phyloP scores from a whole-genome alignment of 106 monocot genomes.

The Phalaenopsis equestris region DNA sequence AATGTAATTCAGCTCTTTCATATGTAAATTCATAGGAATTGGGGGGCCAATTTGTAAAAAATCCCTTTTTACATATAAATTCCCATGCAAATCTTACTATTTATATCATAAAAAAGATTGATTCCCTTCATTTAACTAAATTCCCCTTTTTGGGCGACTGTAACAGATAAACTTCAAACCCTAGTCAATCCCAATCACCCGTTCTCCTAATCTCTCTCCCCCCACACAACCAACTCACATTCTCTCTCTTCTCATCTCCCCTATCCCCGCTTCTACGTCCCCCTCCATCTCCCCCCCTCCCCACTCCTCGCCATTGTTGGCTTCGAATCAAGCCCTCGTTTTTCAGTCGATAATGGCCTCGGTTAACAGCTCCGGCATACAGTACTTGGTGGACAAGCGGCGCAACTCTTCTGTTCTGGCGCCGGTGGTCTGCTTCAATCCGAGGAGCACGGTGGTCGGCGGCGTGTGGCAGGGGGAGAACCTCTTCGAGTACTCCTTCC shows the following conservation, averaged over 20 bases:
- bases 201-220: neutral
- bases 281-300: neutral
- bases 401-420: neutral
- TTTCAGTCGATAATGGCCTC: neutral
- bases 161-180: no score
- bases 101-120: no score
- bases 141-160: no score
- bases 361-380: neutral
- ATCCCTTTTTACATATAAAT: no score
- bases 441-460: slow-evolving; percentile 6
- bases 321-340: no score
- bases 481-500: slow-evolving; percentile 19
- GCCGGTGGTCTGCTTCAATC: slow-evolving; percentile 8
- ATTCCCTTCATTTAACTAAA: no score
- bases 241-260: neutral
- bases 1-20: no score
- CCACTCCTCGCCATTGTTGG: neutral
- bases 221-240: neutral
- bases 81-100: no score
- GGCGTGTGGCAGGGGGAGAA: slow-evolving; percentile 21
- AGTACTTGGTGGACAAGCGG: neutral
- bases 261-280: neutral
- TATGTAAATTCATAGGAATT: no score
- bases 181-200: neutral
- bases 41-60: no score